Evolutionary conservation across 2,329 filamentous ascomycete species (phyloP).

Genomic region (Aureobasidium sp.): DNA sequence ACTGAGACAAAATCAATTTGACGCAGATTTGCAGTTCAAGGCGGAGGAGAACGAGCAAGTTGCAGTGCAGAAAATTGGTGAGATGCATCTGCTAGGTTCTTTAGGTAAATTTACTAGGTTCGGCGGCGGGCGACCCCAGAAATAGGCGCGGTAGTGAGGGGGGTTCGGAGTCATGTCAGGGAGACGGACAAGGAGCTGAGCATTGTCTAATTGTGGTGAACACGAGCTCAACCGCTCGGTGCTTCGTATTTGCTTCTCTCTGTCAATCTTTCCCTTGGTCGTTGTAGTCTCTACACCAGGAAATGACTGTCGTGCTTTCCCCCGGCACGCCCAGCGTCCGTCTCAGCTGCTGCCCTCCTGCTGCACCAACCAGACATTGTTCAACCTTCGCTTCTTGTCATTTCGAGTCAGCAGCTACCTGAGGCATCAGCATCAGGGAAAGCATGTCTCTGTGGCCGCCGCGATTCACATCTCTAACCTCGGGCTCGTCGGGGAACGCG

Average conservation of each 20-base stretch:
- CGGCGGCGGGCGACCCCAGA: not conserved
- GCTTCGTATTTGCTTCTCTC: not conserved
- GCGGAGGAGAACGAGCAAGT: not conserved
- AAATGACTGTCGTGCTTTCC: conserved; percentile 2
- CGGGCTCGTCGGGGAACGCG: not conserved
- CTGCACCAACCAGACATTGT: not conserved
- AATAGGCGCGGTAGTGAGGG: not conserved
- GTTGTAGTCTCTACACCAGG: not conserved
- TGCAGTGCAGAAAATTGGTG: not conserved
- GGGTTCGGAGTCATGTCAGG: not conserved
- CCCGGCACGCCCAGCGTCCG: conserved; percentile 3
- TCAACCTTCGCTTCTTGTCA: not conserved
- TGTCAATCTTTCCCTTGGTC: not conserved
- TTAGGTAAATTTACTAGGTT: not conserved
- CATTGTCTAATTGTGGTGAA: not conserved
- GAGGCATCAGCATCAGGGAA: not conserved
- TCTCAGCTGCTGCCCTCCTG: not conserved
- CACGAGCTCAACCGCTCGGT: conserved; percentile 3
- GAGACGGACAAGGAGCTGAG: not conserved
- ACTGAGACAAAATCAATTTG: not conserved
- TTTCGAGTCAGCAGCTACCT: not conserved
- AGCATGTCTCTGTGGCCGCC: conserved; percentile 18
- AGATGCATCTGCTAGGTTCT: not conserved
- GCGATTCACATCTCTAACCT: conserved; percentile 13
- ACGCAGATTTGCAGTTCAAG: not conserved